Evolutionary conservation across 139 green algal species (phyloP), one percentile per base, ranked within the genome.

Genomic region (Marvania coccoides): DNA sequence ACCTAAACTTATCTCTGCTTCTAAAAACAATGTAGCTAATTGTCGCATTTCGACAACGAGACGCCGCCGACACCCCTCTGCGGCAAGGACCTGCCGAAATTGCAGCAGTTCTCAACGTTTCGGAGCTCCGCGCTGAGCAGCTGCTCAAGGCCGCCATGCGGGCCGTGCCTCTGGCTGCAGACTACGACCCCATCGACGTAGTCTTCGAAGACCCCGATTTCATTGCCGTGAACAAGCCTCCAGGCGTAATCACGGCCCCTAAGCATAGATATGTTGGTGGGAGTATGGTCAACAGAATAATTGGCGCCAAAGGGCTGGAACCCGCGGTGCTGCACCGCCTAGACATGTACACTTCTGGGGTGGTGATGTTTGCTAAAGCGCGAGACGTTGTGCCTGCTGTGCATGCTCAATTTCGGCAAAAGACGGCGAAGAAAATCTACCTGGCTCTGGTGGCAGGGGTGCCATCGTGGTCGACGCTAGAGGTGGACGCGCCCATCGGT

Each of bases 211-310:
- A 92, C 58, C 70, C 84, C 0, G 47, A 84, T 51, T 67, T 95
- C 8, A 53, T 95, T n/a, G 85, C 82, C 14, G 76, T 94, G 12
- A 89, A 85, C 75, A 95, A 95, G 71, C 85, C 88, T 6, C 36
- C 79, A 6, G 71, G 76, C 28, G 31, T 90, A 6, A 79, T 83
- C 54, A 88, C 87, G 4, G 81, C 83, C 3, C 88, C 88, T 23
- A 86, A 80, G 31, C 88, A 95, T 66, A 47, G 77, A 15, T 88
- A 74, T 62, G 61, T 62, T n/a, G 81, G 83, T 1, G 83, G 83
- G 39, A 85, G 67, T 42, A 76, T 96, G 74, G 81, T 96, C 1
- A 94, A 95, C 70, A 61, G 81, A 9, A 56, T 88, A n/a, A 83
- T 92, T 13, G 65, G 61, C 39, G 54, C 38, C 38, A 51, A 26